Evolutionary conservation across 1,284 basidiomycete species (phyloP).

Genomic region (Tilletia walkeri): DNA sequence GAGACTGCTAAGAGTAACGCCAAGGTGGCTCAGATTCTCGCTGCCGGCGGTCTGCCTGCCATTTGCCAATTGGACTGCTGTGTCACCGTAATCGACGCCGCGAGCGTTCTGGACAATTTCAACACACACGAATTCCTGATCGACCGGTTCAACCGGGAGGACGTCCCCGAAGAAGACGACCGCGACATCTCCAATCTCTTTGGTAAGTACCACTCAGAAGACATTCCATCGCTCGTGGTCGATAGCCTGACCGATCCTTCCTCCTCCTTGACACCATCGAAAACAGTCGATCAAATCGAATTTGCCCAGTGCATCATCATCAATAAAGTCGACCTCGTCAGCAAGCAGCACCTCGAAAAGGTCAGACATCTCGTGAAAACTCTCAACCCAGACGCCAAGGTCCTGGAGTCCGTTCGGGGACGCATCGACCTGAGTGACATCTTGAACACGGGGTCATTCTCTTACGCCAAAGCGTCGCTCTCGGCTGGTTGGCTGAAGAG

Average conservation of each 20-base stretch:
- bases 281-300: constrained; percentile 53
- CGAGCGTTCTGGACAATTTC: constrained; percentile 57
- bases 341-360: constrained; percentile 46
- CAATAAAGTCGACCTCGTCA: constrained; percentile 58
- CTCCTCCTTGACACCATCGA: not conserved
- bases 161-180: constrained; percentile 58
- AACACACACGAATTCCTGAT: constrained; percentile 59
- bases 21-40: constrained; percentile 57
- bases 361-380: constrained; percentile 55
- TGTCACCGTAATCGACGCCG: constrained; percentile 42
- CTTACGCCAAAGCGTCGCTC: constrained; percentile 58
- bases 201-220: constrained; percentile 37
- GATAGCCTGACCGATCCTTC: no score
- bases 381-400: constrained; percentile 58
- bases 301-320: constrained; percentile 59
- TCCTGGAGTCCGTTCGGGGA: constrained; percentile 54
- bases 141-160: constrained; percentile 52
- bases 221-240: not conserved
- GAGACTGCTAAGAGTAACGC: constrained; percentile 40
- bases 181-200: constrained; percentile 59
- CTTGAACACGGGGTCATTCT: constrained; percentile 55
- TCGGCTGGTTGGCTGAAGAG: constrained; percentile 59
- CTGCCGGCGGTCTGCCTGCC: constrained; percentile 57
- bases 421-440: constrained; percentile 57
- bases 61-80: constrained; percentile 51